Evolutionary conservation across 345 rosid species (phyloP), one percentile per base, ranked within the genome.

Genomic region (Limnanthes douglasii): DNA sequence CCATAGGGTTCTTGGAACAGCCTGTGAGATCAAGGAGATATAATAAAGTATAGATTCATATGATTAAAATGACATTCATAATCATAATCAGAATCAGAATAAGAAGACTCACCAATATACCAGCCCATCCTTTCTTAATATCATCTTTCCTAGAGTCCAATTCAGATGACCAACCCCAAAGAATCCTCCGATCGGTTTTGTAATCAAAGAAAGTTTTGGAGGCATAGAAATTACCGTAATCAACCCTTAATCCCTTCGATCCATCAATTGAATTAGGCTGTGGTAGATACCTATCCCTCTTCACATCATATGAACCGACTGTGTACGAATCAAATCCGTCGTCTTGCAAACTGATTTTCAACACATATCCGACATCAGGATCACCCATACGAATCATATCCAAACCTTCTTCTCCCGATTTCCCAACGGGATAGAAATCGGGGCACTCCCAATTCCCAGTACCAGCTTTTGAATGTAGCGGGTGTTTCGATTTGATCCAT

Each of bases 381-480:
- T 26, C 41, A 11, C 11, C 4, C 5, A 29, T 34, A 18, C 52
- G 74, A 5, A 74, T 53, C 16, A 51, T 37, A 14, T 37, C 41
- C 69, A 69, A 25, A 5, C 85, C 81, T 1, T 28, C 11, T 31
- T 37, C 15, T 0, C 1, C 22, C 2, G 22, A 16, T 19, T 15
- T 16, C 6, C 57, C 12, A 15, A 74, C 75, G 0, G 92, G 78
- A 32, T 26, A 79, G 34, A 79, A 79, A 51, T 79, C 92, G 0
- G 72, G 92, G 56, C 92, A 75, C 36, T 79, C 92, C 75, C 71
- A 73, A 71, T 58, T 68, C 1, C 73, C 81, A 2, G 81, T 56
- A 0, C 43, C 19, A 0, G 45, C 21, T 5, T 17, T 18, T 0
- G 73, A 51, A 34, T 79, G 78, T 1, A 79, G 20, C 0, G 81